phyloP scores from a whole-genome alignment of 2,329 filamentous ascomycete genomes.

The Trichoderma atroviride region DNA sequence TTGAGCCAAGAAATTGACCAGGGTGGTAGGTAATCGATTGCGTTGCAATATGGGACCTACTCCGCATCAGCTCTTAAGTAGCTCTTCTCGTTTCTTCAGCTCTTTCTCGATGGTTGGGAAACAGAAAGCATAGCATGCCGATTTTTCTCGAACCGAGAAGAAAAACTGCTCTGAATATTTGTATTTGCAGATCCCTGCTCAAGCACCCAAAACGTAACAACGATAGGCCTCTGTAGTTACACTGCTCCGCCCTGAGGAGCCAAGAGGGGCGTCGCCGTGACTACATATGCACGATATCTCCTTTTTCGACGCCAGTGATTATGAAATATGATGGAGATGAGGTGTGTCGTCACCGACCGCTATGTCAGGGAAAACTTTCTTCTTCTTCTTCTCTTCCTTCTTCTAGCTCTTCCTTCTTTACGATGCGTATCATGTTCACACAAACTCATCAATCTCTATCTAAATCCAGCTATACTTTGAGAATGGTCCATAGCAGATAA shows the following conservation, averaged over 20 bases:
- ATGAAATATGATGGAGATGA: background rate
- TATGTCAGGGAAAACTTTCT: background rate
- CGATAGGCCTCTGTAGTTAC: background rate
- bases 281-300: constrained; percentile 1
- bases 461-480: background rate
- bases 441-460: background rate
- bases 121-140: background rate
- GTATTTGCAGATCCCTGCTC: background rate
- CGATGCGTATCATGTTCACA: background rate
- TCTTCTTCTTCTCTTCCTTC: background rate
- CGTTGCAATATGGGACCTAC: background rate
- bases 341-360: background rate
- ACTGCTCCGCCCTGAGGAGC: background rate
- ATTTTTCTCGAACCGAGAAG: background rate
- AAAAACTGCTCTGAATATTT: background rate
- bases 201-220: background rate
- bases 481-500: background rate
- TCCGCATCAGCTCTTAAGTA: background rate
- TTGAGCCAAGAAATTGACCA: background rate
- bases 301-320: background rate
- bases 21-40: background rate
- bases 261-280: constrained; percentile 17
- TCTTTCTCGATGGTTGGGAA: too few relatives aligned
- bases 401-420: background rate
- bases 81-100: background rate